Percentiles rank a stretch among this genome's conserved stretches.
phyloP scores from a whole-genome alignment of 768 basidiomycete genomes.

The Phaeotremella skinneri region DNA sequence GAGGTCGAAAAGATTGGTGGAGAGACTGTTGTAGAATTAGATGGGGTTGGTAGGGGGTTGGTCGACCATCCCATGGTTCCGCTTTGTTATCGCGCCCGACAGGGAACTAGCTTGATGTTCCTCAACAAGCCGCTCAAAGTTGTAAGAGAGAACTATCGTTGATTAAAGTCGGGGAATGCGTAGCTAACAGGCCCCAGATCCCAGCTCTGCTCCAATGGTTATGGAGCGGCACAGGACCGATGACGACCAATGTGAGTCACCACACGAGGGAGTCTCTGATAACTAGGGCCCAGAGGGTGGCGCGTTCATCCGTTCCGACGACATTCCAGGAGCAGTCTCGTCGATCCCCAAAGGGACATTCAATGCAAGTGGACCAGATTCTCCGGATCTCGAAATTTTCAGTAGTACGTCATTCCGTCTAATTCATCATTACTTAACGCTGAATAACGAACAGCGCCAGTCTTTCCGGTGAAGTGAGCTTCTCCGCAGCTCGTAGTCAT shows the following conservation, averaged over 20 bases:
- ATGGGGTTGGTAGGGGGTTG: background rate
- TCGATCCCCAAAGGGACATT: background rate
- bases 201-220: background rate
- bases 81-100: background rate
- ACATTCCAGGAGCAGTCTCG: slow-evolving; percentile 4
- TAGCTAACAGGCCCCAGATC: background rate
- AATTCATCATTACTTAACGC: too few relatives aligned
- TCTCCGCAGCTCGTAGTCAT: too few relatives aligned
- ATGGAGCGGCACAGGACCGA: background rate
- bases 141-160: background rate
- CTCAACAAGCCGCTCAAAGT: background rate
- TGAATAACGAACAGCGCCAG: background rate
- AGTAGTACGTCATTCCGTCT: slow-evolving; percentile 1
- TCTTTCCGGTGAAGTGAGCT: background rate
- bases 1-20: slow-evolving; percentile 15
- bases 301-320: slow-evolving; percentile 27
- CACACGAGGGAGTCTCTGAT: background rate
- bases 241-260: background rate
- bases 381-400: slow-evolving; percentile 29
- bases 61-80: background rate
- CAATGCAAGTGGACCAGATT: slow-evolving; percentile 18
- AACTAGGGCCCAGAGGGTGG: slow-evolving; percentile 17
- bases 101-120: background rate
- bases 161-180: background rate
- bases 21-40: background rate